phyloP scores from a whole-genome alignment of 2,329 filamentous ascomycete genomes.

The Pseudopithomyces chartarum region DNA sequence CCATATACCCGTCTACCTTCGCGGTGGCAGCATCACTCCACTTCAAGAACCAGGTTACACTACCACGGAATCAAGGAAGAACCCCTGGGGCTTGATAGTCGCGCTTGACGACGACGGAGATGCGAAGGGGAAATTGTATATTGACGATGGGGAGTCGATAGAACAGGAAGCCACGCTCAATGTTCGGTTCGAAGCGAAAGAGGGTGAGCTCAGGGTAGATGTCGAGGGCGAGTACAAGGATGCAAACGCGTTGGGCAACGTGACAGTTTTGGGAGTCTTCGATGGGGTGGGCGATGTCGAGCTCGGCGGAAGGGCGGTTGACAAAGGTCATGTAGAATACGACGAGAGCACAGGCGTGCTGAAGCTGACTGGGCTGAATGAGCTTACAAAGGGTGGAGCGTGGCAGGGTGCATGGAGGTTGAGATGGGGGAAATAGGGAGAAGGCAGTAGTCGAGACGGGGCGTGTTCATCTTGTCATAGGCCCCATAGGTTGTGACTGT shows the following conservation, averaged over 20 bases:
- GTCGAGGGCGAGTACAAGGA: conserved; percentile 61
- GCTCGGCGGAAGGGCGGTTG: conserved; percentile 57
- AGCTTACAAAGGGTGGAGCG: conserved; percentile 58
- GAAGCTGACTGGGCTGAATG: conserved; percentile 56
- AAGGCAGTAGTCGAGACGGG: too few relatives aligned
- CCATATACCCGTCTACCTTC: conserved; percentile 73
- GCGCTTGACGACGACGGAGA: conserved; percentile 61
- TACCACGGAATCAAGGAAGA: conserved; percentile 65
- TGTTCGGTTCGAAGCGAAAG: conserved; percentile 56
- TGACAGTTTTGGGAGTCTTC: conserved; percentile 66
- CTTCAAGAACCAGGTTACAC: conserved; percentile 72
- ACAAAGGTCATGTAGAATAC: conserved; percentile 53
- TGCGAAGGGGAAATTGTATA: conserved; percentile 68
- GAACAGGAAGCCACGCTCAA: conserved; percentile 59
- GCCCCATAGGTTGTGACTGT: conserved; percentile 25
- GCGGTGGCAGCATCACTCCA: conserved; percentile 70
- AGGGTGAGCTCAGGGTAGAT: conserved; percentile 53
- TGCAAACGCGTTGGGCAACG: conserved; percentile 62
- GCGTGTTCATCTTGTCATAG: conserved; percentile 1
- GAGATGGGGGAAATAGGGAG: conserved; percentile 51
- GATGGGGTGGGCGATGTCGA: conserved; percentile 42
- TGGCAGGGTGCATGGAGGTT: conserved; percentile 64
- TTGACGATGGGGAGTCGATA: conserved; percentile 76
- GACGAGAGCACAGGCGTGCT: conserved; percentile 56
- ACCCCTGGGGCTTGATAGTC: conserved; percentile 69